Conservation (phyloP, 768 basidiomycete genomes). For the Lentinula raphanica region DNA sequence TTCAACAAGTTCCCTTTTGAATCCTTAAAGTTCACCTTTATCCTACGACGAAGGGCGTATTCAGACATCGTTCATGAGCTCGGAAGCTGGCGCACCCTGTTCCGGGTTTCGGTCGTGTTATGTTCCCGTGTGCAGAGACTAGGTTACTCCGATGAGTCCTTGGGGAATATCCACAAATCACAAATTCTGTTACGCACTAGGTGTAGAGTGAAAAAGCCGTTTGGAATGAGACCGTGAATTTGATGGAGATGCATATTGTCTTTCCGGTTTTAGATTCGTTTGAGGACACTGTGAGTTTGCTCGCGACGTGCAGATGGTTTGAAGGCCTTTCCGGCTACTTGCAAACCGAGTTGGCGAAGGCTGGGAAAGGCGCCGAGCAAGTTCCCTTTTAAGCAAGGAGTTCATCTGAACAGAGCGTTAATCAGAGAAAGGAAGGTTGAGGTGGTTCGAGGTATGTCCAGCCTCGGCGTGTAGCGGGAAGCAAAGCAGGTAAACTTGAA, state of each 20-base stretch:
- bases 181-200: neutral
- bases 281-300: neutral
- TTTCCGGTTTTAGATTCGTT: neutral
- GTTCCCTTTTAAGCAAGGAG: neutral
- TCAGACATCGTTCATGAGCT: neutral
- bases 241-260: neutral
- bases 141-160: neutral
- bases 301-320: neutral
- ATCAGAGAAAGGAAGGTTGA: neutral
- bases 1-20: conserved; percentile 78
- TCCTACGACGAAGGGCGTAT: conserved; percentile 37
- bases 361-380: neutral
- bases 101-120: conserved; percentile 60
- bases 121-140: conserved; percentile 40
- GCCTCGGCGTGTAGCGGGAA: too few relatives aligned
- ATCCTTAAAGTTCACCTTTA: conserved; percentile 88
- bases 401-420: neutral
- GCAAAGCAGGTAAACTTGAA: too few relatives aligned
- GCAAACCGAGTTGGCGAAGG: neutral
- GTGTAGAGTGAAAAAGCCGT: neutral
- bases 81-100: conserved; percentile 47
- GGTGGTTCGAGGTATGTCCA: too few relatives aligned
- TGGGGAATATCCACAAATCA: too few relatives aligned
- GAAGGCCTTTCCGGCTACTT: neutral
- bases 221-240: neutral